Evolutionary conservation across 2,329 filamentous ascomycete species (phyloP).

Genomic region (Penicillium sp.): DNA sequence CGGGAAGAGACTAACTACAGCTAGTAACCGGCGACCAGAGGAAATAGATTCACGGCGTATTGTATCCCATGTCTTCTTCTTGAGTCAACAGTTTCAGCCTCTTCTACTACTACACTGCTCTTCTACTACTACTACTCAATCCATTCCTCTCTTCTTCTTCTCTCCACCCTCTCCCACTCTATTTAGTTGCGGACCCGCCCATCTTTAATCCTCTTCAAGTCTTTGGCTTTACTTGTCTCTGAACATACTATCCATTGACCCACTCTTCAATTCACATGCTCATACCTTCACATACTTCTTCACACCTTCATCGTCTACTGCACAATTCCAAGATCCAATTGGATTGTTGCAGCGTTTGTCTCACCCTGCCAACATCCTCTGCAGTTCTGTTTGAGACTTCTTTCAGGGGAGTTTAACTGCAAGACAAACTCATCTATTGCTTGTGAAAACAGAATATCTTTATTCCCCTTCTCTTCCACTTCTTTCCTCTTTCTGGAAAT

Average conservation of each 20-base stretch:
- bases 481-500: constrained; percentile 24
- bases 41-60: constrained; percentile 14
- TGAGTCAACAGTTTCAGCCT: constrained; percentile 26
- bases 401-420: constrained; percentile 14
- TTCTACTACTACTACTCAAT: background rate
- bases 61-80: constrained; percentile 17
- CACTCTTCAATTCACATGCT: background rate
- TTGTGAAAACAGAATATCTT: constrained; percentile 16
- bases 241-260: background rate
- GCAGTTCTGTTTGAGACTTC: constrained; percentile 20
- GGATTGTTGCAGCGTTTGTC: constrained; percentile 18
- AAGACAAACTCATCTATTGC: constrained; percentile 8
- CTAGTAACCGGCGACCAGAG: constrained; percentile 1
- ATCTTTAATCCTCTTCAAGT: constrained; percentile 12
- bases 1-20: background rate
- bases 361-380: constrained; percentile 13
- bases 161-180: constrained; percentile 4
- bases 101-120: too few species aligned
- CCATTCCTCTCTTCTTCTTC: background rate
- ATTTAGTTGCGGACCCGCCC: constrained; percentile 14
- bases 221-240: background rate
- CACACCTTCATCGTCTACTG: background rate
- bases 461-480: constrained; percentile 20
- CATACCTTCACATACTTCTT: constrained; percentile 3
- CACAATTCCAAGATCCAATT: constrained; percentile 8